Conservation (phyloP, 495 filamentous ascomycete genomes). For the Talaromyces liani region DNA sequence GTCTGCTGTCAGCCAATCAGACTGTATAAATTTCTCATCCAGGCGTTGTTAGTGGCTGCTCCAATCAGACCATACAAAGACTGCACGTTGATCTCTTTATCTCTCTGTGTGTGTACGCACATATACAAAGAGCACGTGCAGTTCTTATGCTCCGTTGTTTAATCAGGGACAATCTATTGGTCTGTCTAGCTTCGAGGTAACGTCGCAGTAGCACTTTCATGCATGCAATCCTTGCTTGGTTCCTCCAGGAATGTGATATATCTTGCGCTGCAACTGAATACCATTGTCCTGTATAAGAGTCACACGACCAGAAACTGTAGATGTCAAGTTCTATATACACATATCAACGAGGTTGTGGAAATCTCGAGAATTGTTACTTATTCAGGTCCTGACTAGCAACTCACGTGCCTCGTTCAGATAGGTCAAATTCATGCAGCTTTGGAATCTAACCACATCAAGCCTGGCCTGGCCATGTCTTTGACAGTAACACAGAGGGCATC, state of each 20-base stretch:
- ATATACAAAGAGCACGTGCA: background rate
- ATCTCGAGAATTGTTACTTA: background rate
- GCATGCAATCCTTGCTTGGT: background rate
- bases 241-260: background rate
- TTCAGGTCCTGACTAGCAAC: no score
- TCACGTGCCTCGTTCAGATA: background rate
- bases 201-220: background rate
- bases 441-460: background rate
- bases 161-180: no score
- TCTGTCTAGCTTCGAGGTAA: background rate
- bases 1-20: background rate
- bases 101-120: no score
- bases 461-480: no score
- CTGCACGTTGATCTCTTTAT: background rate
- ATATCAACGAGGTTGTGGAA: background rate
- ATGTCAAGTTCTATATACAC: no score
- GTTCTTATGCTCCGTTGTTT: no score
- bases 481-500: background rate
- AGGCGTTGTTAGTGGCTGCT: background rate
- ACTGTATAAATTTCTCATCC: background rate
- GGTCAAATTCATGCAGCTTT: background rate
- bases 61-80: constrained; percentile 1
- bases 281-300: background rate
- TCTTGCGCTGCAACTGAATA: background rate
- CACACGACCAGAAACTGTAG: background rate